phyloP scores from a whole-genome alignment of 2,329 filamentous ascomycete species.

The Ophidiomyces ophidiicola region DNA sequence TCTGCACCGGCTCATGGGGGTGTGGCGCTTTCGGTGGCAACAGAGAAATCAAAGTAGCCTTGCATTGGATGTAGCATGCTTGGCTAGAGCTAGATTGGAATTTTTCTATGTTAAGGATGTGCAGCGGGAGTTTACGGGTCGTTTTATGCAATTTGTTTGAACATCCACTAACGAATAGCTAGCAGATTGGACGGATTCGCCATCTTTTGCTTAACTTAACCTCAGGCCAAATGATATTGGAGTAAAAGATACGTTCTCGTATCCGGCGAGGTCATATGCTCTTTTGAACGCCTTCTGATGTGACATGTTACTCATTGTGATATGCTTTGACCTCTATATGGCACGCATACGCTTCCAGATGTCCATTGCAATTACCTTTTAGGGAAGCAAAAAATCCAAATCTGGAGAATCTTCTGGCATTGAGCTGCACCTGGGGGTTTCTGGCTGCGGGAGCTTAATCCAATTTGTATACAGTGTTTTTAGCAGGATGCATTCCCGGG shows the following conservation, averaged over 20 bases:
- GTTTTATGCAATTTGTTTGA: neutral
- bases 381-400: no score
- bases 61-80: slow-evolving; percentile 15
- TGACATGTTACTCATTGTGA: neutral
- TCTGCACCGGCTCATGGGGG: slow-evolving; percentile 14
- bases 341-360: no score
- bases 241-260: slow-evolving; percentile 4
- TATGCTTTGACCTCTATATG: no score
- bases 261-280: slow-evolving; percentile 1
- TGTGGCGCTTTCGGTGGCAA: slow-evolving; percentile 15
- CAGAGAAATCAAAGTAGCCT: slow-evolving; percentile 9
- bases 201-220: slow-evolving; percentile 1
- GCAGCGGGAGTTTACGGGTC: slow-evolving; percentile 6
- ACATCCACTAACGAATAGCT: neutral
- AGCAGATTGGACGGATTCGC: slow-evolving; percentile 7
- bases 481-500: no score
- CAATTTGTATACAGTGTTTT: no score
- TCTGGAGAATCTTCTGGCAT: no score
- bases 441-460: no score
- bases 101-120: slow-evolving; percentile 10
- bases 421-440: no score
- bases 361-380: no score
- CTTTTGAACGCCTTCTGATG: neutral
- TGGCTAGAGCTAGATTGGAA: slow-evolving; percentile 9
- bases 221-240: slow-evolving; percentile 1